phyloP scores from a whole-genome alignment of 192 early-diverging fungal genomes.

The Martensiomyces pterosporus region DNA sequence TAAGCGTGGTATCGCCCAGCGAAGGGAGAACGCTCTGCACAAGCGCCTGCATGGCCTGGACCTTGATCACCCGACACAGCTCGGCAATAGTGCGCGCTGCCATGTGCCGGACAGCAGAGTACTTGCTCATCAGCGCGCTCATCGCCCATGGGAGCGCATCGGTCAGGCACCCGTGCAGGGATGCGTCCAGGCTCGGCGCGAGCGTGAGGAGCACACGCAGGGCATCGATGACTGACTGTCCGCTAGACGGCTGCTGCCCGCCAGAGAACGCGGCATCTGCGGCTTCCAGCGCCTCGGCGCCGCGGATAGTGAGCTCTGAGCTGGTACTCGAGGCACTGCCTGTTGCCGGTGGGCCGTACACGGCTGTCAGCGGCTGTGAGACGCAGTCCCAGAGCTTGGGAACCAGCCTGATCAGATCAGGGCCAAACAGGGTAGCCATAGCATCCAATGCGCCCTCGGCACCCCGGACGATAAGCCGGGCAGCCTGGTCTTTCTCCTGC shows the following conservation, averaged over 20 bases:
- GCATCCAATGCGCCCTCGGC: conserved; percentile 49
- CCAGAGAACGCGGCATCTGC: conserved; percentile 17
- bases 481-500: conserved; percentile 51
- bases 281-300: conserved; percentile 17
- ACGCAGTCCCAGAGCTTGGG: conserved; percentile 47
- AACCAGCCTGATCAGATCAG: conserved; percentile 17
- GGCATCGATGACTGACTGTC: conserved; percentile 72
- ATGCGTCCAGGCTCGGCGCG: conserved; percentile 50
- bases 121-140: conserved; percentile 60
- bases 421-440: conserved; percentile 33
- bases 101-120: conserved; percentile 71
- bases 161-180: conserved; percentile 53
- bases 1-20: conserved; percentile 65
- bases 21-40: conserved; percentile 75
- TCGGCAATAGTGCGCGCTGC: conserved; percentile 75
- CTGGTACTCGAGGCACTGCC: too few relatives aligned
- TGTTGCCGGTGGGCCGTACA: conserved; percentile 5
- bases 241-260: conserved; percentile 2
- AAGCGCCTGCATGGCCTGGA: conserved; percentile 71
- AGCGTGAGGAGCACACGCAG: conserved; percentile 70
- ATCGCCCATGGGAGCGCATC: conserved; percentile 63
- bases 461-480: conserved; percentile 62
- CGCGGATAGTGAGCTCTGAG: not conserved
- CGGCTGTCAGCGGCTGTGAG: conserved; percentile 17
- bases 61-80: conserved; percentile 63